phyloP scores from a whole-genome alignment of 108 stramenopile genomes.

The Asterionellopsis glacialis region DNA sequence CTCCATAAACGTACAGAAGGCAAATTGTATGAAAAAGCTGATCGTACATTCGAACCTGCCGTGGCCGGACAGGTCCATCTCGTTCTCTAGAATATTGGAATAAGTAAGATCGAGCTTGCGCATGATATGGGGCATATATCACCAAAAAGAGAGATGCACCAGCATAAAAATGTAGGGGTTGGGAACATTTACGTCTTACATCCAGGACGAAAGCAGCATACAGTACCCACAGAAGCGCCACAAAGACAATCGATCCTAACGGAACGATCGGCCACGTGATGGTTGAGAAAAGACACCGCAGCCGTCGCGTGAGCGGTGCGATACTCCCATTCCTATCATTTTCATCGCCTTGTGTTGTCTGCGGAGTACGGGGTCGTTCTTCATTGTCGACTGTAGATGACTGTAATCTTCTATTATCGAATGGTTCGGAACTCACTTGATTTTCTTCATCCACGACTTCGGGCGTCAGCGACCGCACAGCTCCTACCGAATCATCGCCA shows the following conservation, averaged over 20 bases:
- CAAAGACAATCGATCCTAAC: conserved; percentile 35
- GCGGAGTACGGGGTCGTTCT: no score
- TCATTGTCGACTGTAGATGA: no score
- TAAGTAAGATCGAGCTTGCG: conserved; percentile 29
- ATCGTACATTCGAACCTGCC: conserved; percentile 52
- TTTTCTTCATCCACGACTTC: no score
- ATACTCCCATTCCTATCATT: conserved; percentile 4
- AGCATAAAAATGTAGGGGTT: conserved; percentile 53
- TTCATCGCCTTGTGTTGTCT: no score
- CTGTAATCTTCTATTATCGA: no score
- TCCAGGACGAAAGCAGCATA: conserved; percentile 46
- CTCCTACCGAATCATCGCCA: no score
- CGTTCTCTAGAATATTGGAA: conserved; percentile 52
- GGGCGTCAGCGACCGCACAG: no score
- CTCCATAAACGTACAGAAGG: conserved; percentile 50
- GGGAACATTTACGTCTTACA: conserved; percentile 36
- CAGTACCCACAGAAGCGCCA: conserved; percentile 45
- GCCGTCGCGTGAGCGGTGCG: conserved; percentile 30
- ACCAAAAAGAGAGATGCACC: conserved; percentile 28
- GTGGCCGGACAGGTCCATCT: conserved; percentile 56
- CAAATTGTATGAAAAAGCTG: conserved; percentile 56
- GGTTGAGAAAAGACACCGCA: conserved; percentile 50
- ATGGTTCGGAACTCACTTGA: no score
- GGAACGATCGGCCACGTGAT: conserved; percentile 64
- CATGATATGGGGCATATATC: conserved; percentile 50